Conservation (phyloP, 2,329 filamentous ascomycete genomes). For the Hortaea sp. region DNA sequence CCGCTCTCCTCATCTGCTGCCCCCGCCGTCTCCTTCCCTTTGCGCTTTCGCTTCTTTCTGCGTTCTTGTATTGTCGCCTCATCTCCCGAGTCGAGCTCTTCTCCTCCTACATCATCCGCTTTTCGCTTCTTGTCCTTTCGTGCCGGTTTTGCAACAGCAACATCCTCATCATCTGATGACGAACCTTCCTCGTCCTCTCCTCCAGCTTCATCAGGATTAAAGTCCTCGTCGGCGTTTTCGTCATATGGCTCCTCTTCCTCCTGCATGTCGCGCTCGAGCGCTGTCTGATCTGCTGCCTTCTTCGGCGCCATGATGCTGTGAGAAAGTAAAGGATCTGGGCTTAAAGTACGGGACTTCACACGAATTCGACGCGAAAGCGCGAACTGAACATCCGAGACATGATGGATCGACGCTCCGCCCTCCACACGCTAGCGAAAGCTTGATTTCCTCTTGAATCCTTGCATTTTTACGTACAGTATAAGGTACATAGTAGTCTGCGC, state of each 20-base stretch:
- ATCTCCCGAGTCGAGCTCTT: slow-evolving; percentile 45
- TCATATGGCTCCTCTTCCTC: slow-evolving; percentile 27
- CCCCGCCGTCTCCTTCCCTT: slow-evolving; percentile 19
- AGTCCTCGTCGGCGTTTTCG: slow-evolving; percentile 36
- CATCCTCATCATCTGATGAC: slow-evolving; percentile 27
- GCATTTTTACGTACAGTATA: too few species aligned
- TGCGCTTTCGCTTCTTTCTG: slow-evolving; percentile 32
- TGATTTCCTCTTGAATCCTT: too few species aligned
- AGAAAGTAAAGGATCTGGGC: too few species aligned
- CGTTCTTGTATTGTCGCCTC: slow-evolving; percentile 45
- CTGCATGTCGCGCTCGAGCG: not conserved
- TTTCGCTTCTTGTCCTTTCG: slow-evolving; percentile 32
- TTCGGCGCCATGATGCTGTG: not conserved
- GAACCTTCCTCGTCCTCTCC: slow-evolving; percentile 19
- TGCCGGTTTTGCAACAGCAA: slow-evolving; percentile 17
- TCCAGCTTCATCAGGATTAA: slow-evolving; percentile 27
- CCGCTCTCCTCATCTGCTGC: slow-evolving; percentile 27
- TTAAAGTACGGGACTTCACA: too few species aligned
- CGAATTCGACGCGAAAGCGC: too few species aligned
- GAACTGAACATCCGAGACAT: too few species aligned
- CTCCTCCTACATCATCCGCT: slow-evolving; percentile 20
- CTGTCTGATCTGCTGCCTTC: not conserved
- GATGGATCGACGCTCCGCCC: too few species aligned
- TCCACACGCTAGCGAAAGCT: too few species aligned
- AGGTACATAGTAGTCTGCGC: too few species aligned